Base-by-base conservation (phyloP, 306 rosid species). In the Corylus heterophylla region DNA sequence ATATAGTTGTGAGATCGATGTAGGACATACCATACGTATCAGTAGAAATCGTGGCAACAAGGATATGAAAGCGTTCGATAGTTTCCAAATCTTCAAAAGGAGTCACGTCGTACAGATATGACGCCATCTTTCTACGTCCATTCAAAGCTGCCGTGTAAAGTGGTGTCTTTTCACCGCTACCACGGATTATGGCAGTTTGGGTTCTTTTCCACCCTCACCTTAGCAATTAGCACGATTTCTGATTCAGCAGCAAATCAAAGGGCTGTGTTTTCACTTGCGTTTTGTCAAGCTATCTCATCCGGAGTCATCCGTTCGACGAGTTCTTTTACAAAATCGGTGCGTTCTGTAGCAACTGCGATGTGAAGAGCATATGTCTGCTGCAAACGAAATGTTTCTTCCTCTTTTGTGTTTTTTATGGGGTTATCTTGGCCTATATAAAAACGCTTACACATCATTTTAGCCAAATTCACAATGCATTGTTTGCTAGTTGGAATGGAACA, bases 101-200 rank as follows among this genome's bases (percentile, higher is more conserved):
- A 39, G 82, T 79, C 12, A 37, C 49, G 17, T 14, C 12, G 54
- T 44, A 75, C 4, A 75, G 48, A 75, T 13, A 48, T 13, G 29
- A 25, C 17, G 5, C 56, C 71, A 75, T 48, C 0, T 62, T 17
- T 8, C 0, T 27, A n/a, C 11, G 72, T 14, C 72, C 72, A 1
- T 13, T 3, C 58, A 75, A 47, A 59, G 72, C 55, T 4, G 72
- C 72, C 5, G 48, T 47, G 9, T 75, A 75, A 31, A 75, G 71
- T 1, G 72, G 72, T 49, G 72, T 17, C 27, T 10, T 18, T 18
- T 47, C 5, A 12, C 8, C 7, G 2, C 9, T 8, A 0, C 5
- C 31, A 10, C 59, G 29, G 18, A 44, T 17, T 7, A 7, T 25
- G 49, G 48, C 16, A 48, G 55, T 29, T 20, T 16, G 0, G 4